Evolutionary conservation across 179 eudicot species (phyloP).

Genomic region (Beta macrorhiza): DNA sequence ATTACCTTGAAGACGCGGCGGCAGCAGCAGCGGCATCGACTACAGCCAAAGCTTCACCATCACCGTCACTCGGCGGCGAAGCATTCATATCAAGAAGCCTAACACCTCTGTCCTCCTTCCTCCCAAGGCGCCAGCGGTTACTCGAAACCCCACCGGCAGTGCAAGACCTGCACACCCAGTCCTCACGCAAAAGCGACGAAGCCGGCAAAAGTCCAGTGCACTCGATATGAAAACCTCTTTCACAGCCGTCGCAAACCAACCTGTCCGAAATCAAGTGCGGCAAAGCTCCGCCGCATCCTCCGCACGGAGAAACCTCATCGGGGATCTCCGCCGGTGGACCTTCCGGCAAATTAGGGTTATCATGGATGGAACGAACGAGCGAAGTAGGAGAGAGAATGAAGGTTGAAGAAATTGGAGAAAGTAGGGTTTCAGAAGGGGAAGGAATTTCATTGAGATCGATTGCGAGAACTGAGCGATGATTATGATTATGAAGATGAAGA

Average conservation of each 20-base stretch:
- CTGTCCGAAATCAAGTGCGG: conserved; percentile 18
- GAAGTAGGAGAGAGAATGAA: conserved; percentile 37
- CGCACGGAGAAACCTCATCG: conserved; percentile 30
- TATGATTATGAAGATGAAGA: not conserved
- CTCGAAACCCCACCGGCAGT: conserved; percentile 33
- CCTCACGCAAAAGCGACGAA: conserved; percentile 31
- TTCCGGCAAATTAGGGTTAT: conserved; percentile 29
- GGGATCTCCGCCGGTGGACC: conserved; percentile 48
- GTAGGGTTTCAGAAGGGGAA: conserved; percentile 37
- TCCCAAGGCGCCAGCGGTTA: conserved; percentile 48
- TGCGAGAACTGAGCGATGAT: conserved; percentile 23
- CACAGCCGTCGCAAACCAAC: conserved; percentile 56
- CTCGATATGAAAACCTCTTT: conserved; percentile 50
- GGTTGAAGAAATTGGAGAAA: conserved; percentile 32
- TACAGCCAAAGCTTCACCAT: conserved; percentile 22
- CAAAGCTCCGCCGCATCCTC: conserved; percentile 30
- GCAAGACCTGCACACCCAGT: conserved; percentile 54
- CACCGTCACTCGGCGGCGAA: conserved; percentile 43
- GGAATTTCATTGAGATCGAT: conserved; percentile 62
- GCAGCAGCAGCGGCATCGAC: conserved; percentile 19
- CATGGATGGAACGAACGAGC: conserved; percentile 44
- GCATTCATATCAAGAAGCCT: conserved; percentile 50
- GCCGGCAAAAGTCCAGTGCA: conserved; percentile 39
- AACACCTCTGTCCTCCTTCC: conserved; percentile 27
- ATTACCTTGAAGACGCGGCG: conserved; percentile 7